Base-by-base conservation (phyloP, 2,329 filamentous ascomycete genomes). In the Sporothrix protearum region DNA sequence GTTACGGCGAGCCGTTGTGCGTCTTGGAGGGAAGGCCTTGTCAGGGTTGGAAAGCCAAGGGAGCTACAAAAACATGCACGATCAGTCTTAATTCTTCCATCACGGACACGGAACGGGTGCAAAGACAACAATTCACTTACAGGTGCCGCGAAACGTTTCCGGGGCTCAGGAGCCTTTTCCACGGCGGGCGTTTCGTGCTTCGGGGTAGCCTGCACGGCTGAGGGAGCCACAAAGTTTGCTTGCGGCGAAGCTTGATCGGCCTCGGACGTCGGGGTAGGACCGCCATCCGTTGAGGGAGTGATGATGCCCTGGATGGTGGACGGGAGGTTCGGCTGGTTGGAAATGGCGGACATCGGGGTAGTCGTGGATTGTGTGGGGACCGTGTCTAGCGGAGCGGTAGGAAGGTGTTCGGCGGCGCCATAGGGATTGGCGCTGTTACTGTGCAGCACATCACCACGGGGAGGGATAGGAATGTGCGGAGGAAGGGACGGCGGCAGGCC, bases 1-100 rank as follows among this genome's bases (percentile, higher is more conserved):
- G 75, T 81, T 84, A 78, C 83, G 84, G 74, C 81, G 82, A 47
- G 81, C 79, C 75, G 80, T 83, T 14, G 80, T 53, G 47, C 78
- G 75, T 75, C 79, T 81, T 3, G 76, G 76, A 14, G 88, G 87
- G 76, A 88, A 90, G 10, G 82, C 80, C 36, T 79, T 75, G 42
- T 86, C 84, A 3, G 86, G 85, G 42, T 79, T 79, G 0, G 87
- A 88, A 33, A 83, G 76, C 87, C 88, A 90, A 10, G 88, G 88
- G 10, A 90, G 80, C 86, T 89, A 70, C 25, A 73, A 57, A 42
- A 28, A 36, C 14, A 33, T 10, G 33, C 3, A 25, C n/a, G 22
- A 16, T 66, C 10, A 63, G 59, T 22, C 1, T 28, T 9, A 28
- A 25, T 10, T 6, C 4, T 19, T 19, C n/a, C 33, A 25, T 4